A percentile compares a stretch with the other conserved stretches of the same genome.
phyloP scores from a whole-genome alignment of 352 stramenopile species.

The Phytophthora niederhauseri region DNA sequence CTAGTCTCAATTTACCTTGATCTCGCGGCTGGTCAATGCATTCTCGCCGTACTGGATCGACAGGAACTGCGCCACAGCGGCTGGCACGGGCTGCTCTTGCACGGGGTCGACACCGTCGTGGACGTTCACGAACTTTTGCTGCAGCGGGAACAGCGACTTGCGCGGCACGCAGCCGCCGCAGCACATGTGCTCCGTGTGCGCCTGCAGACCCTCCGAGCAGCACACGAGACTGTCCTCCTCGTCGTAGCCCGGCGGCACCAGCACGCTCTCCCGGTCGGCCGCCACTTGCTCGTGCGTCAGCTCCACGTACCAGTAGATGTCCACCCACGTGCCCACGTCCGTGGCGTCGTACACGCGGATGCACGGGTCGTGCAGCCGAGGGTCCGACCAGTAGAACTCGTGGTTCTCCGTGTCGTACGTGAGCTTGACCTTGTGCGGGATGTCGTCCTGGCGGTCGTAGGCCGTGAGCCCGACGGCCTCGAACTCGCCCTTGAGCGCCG shows the following conservation, averaged over 20 bases:
- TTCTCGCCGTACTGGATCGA: conserved; percentile 70
- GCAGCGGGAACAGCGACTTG: conserved; percentile 65
- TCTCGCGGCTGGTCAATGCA: conserved; percentile 63
- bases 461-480: conserved; percentile 59
- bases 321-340: conserved; percentile 71
- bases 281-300: conserved; percentile 49
- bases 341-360: conserved; percentile 73
- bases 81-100: conserved; percentile 64
- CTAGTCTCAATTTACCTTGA: conserved; percentile 62
- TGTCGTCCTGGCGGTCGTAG: conserved; percentile 75
- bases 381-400: conserved; percentile 82
- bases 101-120: conserved; percentile 47
- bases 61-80: conserved; percentile 62
- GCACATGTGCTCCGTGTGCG: conserved; percentile 75
- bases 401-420: conserved; percentile 87
- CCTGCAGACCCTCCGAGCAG: conserved; percentile 69
- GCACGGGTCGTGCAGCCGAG: conserved; percentile 74
- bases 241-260: conserved; percentile 68
- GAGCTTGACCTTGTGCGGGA: conserved; percentile 83
- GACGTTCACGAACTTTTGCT: conserved; percentile 51
- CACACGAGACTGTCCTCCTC: conserved; percentile 69
- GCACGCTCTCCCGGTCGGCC: conserved; percentile 47
- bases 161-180: conserved; percentile 73
- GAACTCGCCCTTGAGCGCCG: conserved; percentile 71
- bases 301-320: conserved; percentile 87